Conservation (phyloP, 2,329 filamentous ascomycete genomes). For the Coniochaeta sp. region DNA sequence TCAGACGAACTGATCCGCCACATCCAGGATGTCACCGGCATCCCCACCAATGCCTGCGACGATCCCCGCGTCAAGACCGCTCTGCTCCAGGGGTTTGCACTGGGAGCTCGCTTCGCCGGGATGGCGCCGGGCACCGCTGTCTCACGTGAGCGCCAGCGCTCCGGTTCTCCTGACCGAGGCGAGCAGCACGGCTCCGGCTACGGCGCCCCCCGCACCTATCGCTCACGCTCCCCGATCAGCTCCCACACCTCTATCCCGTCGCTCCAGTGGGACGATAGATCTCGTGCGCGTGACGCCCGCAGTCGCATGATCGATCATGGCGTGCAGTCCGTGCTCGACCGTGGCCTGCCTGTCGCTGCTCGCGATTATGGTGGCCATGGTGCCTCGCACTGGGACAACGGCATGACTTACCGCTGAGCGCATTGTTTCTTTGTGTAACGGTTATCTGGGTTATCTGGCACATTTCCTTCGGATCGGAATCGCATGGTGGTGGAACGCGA, state of each 20-base stretch:
- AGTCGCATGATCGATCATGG: neutral
- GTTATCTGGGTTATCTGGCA: no score
- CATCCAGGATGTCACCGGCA: neutral
- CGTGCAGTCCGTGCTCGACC: no score
- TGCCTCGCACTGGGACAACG: neutral
- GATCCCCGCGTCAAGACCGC: slow-evolving; percentile 1
- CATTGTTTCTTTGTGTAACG: no score
- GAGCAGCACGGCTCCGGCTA: neutral
- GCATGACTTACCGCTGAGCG: neutral
- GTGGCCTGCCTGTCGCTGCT: no score
- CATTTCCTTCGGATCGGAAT: no score
- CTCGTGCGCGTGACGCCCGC: no score
- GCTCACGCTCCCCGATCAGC: neutral
- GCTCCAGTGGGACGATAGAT: no score
- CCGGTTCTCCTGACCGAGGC: neutral
- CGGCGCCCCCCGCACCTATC: neutral
- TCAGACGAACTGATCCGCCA: neutral
- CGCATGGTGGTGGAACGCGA: no score
- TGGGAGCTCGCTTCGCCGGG: neutral
- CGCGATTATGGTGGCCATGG: neutral
- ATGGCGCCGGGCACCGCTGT: neutral
- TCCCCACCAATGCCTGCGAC: neutral
- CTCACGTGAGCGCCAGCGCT: neutral
- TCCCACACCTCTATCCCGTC: no score
- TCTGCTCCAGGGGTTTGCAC: slow-evolving; percentile 4